Conservation (phyloP, 2,329 filamentous ascomycete species). For the Raffaelea deltoideospora region DNA sequence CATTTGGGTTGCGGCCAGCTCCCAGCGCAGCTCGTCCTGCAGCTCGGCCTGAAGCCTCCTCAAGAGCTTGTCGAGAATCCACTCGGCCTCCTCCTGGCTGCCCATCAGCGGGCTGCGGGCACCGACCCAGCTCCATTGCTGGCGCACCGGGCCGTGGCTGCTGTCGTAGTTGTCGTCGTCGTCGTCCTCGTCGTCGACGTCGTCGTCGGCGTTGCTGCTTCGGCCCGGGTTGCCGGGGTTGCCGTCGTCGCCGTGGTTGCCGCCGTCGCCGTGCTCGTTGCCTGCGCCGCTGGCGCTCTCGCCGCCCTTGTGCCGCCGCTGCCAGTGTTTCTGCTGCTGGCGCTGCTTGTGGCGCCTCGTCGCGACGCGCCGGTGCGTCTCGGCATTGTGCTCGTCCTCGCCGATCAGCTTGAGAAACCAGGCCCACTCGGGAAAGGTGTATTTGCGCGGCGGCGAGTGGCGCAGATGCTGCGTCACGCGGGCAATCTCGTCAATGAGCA, state of each 20-base stretch:
- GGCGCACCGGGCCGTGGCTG: constrained; percentile 3
- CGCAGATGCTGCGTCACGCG: constrained; percentile 49
- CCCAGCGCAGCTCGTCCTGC: constrained; percentile 12
- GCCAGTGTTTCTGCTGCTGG: background rate
- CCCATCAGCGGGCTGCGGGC: constrained; percentile 55
- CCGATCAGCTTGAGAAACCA: constrained; percentile 70
- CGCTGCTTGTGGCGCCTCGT: constrained; percentile 2
- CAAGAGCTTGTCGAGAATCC: constrained; percentile 53
- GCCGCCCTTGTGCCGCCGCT: background rate
- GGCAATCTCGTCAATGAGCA: constrained; percentile 60
- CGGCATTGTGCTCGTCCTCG: constrained; percentile 39
- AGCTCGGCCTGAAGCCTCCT: constrained; percentile 38
- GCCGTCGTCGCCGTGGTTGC: background rate
- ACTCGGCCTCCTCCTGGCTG: constrained; percentile 52
- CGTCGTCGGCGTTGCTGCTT: background rate
- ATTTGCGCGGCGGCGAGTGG: constrained; percentile 42
- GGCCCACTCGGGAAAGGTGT: constrained; percentile 75
- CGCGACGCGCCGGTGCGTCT: constrained; percentile 29
- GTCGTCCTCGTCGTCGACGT: background rate
- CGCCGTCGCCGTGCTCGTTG: background rate
- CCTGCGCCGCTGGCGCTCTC: background rate
- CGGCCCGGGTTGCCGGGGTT: background rate
- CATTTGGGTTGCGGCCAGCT: background rate
- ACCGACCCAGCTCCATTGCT: constrained; percentile 59
- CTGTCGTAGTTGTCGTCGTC: background rate